A percentile compares a stretch with the other conserved stretches of the same genome.
phyloP scores from a whole-genome alignment of 768 basidiomycete genomes.

The Saitozyma podzolica region DNA sequence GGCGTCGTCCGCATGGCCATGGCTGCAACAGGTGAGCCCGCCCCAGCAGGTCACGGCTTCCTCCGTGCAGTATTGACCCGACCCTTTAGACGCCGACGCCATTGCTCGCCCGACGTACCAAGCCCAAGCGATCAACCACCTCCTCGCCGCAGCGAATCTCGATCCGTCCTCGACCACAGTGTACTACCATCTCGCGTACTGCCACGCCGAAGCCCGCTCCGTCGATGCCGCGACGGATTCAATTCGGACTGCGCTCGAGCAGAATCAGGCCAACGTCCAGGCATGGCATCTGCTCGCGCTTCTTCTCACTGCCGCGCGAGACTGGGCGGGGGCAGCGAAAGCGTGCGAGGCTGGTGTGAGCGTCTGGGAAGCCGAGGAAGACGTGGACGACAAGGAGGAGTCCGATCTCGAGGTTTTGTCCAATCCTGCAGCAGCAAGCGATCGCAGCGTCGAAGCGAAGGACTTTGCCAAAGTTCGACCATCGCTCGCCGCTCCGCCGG shows the following conservation, averaged over 20 bases:
- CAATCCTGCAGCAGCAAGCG: neutral
- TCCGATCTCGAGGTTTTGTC: slow-evolving; percentile 2
- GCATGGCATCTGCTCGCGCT: slow-evolving; percentile 91
- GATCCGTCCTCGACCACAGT: slow-evolving; percentile 51
- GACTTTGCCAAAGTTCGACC: slow-evolving; percentile 31
- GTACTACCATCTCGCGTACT: slow-evolving; percentile 79
- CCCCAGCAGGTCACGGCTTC: neutral
- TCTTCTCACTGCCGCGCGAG: slow-evolving; percentile 71
- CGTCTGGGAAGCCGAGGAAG: slow-evolving; percentile 56
- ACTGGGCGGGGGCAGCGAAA: slow-evolving; percentile 74
- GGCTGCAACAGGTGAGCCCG: slow-evolving; percentile 65
- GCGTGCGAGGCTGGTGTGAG: slow-evolving; percentile 78
- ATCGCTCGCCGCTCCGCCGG: neutral
- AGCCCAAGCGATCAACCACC: slow-evolving; percentile 60
- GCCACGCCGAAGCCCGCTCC: slow-evolving; percentile 67
- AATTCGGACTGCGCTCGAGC: slow-evolving; percentile 72
- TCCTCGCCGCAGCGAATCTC: slow-evolving; percentile 47
- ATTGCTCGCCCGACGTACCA: slow-evolving; percentile 64
- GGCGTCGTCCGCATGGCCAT: slow-evolving; percentile 73
- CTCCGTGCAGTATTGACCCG: neutral
- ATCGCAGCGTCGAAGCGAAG: slow-evolving; percentile 21
- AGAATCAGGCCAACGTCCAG: slow-evolving; percentile 62
- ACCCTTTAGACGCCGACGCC: slow-evolving; percentile 64
- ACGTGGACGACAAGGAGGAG: slow-evolving; percentile 8
- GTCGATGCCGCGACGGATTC: slow-evolving; percentile 67